Evolutionary conservation across 1,284 basidiomycete species (phyloP).

Genomic region (Pisolithus thermaeus): DNA sequence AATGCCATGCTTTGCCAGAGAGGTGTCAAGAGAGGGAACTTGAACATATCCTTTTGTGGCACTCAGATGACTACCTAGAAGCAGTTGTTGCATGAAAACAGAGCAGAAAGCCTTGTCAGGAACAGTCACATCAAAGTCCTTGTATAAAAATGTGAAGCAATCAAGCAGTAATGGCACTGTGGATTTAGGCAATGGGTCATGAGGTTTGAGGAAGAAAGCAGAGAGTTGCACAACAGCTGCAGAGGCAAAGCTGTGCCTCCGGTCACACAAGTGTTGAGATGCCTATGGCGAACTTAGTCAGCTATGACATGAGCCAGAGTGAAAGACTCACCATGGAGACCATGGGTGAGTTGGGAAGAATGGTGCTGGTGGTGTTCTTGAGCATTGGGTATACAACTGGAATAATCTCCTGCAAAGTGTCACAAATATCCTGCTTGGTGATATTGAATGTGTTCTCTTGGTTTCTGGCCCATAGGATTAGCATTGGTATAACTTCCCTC

Average conservation of each 20-base stretch:
- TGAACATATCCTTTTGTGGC: neutral
- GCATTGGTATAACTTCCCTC: neutral
- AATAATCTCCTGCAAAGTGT: neutral
- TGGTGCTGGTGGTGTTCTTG: neutral
- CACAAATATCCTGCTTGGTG: neutral
- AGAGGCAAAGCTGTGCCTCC: slow-evolving; percentile 1
- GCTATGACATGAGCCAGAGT: neutral
- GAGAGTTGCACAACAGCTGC: neutral
- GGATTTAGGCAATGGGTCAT: neutral
- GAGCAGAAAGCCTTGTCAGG: slow-evolving; percentile 1
- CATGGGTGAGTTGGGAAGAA: neutral
- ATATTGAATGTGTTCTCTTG: neutral
- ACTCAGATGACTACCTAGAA: neutral
- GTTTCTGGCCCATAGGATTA: neutral
- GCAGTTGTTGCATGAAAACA: neutral
- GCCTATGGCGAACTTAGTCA: neutral
- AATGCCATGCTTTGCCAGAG: neutral
- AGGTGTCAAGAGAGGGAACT: neutral
- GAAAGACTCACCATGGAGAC: neutral
- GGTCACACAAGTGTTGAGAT: neutral
- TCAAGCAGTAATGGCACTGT: neutral
- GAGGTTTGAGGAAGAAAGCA: neutral
- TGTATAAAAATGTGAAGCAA: neutral
- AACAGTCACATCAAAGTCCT: neutral
- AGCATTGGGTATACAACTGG: neutral